Base-by-base conservation (phyloP, 306 rosid species). In the Dicorynia guianensis region DNA sequence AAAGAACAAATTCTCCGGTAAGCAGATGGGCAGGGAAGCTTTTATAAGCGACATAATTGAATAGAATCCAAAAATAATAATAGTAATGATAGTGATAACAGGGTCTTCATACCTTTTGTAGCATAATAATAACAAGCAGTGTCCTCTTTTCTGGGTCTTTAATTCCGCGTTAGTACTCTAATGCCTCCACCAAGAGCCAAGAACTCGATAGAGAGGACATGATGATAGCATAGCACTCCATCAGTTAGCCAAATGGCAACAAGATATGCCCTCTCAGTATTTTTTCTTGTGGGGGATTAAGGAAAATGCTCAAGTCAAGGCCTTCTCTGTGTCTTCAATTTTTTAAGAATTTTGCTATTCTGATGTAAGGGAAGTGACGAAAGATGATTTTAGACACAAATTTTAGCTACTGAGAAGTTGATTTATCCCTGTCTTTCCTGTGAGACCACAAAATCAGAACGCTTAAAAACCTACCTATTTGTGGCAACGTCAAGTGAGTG, bases 101-200 rank as follows among this genome's bases (percentile, higher is more conserved):
- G 5, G 9, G 44, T 64, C 54, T 20, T 15, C 18, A 30, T n/a
- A 48, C 33, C 14, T 11, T 10, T 8, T 69, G 5, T 36, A 40
- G 9, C 39, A 56, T 14, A 55, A 42, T 11, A 40, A 17, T 11
- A n/a, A n/a, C 36, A 49, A 50, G 39, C 60, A 34, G 9, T 9
- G 49, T 40, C 44, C 53, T 18, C 8, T 8, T 58, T n/a, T 30
- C 0, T 43, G 42, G 50, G 10, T 38, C 8, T 46, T 71, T 25
- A 20, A 47, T 72, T 46, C 7, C n/a, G n/a, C 7, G 42, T 71
- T 57, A 10, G 25, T 18, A n/a, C 20, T 34, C 14, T 17, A 52
- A 18, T 35, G 48, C 46, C 59, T 72, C n/a, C 19, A 42, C 14
- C 13, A 72, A 57, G 66, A 71, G 76, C 8, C 74, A 3, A 9